Evolutionary conservation across 2,329 filamentous ascomycete genomes (phyloP), one percentile per base, ranked within the genome.

Genomic region (Trichoderma simmonsii): DNA sequence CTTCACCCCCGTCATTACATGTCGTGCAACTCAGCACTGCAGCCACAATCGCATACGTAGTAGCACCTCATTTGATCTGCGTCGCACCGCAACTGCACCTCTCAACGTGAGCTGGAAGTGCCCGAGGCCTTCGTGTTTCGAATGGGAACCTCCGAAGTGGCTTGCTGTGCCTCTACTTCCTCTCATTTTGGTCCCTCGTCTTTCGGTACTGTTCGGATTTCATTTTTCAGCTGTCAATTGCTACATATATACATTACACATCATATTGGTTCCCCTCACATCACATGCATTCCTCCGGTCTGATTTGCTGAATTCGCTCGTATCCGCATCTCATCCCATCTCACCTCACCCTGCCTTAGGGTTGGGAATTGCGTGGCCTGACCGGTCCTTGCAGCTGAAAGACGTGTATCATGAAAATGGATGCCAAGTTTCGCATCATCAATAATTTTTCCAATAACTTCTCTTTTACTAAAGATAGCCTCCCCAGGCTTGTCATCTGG

Each of bases 11-110:
- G 56, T 48, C 30, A 34, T 18, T 15, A 69, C 43, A 69, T 69
- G 65, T 48, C 56, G 65, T 69, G 65, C 65, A 60, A 69, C 56
- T 51, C 34, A 48, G 32, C 32, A 67, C 54, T 36, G 56, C 65
- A 34, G 62, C 34, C 65, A 69, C 56, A 69, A 60, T 69, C 36
- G 65, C 56, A 69, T 69, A 69, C 65, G 65, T 69, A 69, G 54
- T 59, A 48, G 56, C 65, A 69, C 28, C 56, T 69, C 56, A 69
- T 69, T 69, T 69, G 65, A 69, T 48, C 56, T 68, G 65, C 65
- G 30, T 12, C 36, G 65, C 26, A 9, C 65, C 21, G 54, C 56
- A 48, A 60, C 56, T 69, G 56, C 65, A 69, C 36, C 26, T 69
- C n/a, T n/a, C 28, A 32, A 21, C 24, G 18, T 15, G 12, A 59